Base-by-base conservation (phyloP, 139 green algal genomes). In the Mesostigma viride region DNA sequence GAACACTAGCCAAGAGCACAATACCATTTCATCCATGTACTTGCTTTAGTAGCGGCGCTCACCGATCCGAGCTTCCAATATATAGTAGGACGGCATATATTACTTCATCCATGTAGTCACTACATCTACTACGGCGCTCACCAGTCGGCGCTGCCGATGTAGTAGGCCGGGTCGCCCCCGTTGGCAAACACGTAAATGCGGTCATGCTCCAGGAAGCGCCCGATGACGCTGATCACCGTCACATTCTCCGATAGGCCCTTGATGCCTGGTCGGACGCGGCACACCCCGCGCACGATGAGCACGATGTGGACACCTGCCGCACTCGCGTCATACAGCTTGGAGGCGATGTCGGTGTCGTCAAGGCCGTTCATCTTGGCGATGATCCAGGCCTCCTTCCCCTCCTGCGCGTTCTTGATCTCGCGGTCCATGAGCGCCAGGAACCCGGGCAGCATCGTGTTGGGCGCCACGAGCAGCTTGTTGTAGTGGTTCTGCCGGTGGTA, bases 191-290 rank as follows among this genome's bases (percentile, higher is more conserved):
- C 46, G 57, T 68, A 79, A 24, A 83, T 69, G 36, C 81, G 70
- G 61, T 84, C 70, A 64, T 86, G 81, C 66, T 86, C 81, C 32
- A 86, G 67, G 69, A 81, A 85, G 20, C 81, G 65, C 27, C 81
- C 81, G 14, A 86, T 66, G 46, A 82, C 79, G 47, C 57, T 76
- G n/a, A 86, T 57, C 35, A 86, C 76, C 20, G 79, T 70, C 45
- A 86, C 77, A 64, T 86, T 85, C 31, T 86, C 81, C 17, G 30
- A 64, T 20, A 87, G 14, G 1, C 70, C 70, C 3, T 57, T 58
- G n/a, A 87, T 68, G 26, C 81, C 77, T 6, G 79, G 71, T 1
- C 81, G 68, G 14, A 87, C 27, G 5, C 76, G 45, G 63, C 81
- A 87, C 32, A 85, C 78, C 44, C 79, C 81, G 3, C 81, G 68